These are phyloP conservation scores for Amanita pseudoporphyria DNA, from an alignment of 768 basidiomycete genomes.

Conservation along the genomic window DNA sequence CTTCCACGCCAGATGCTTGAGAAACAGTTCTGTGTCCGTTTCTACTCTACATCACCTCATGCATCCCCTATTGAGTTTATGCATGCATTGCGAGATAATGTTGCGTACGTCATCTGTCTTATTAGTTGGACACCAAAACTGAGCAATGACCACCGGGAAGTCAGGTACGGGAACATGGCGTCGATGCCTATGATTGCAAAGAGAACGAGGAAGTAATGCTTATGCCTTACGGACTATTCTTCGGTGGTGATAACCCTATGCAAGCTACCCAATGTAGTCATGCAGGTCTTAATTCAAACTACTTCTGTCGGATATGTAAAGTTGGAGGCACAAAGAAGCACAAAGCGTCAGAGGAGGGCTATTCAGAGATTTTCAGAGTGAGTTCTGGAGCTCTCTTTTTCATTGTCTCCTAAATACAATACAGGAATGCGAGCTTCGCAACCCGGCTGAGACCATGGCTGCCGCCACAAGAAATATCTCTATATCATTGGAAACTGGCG, in stretches of 20 bases:
- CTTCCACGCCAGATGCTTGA: constrained; percentile 21
- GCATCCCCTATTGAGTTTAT: constrained; percentile 24
- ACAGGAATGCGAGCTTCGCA: not conserved
- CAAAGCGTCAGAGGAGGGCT: constrained; percentile 10
- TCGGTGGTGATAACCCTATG: constrained; percentile 39
- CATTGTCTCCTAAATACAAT: not conserved
- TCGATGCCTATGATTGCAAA: constrained; percentile 28
- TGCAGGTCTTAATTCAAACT: constrained; percentile 26
- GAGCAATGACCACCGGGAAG: not conserved
- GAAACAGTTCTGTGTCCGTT: constrained; percentile 19
- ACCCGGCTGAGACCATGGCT: not conserved
- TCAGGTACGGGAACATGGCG: constrained; percentile 12
- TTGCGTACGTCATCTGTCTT: not conserved
- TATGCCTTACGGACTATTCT: constrained; percentile 19
- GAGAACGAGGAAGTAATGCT: constrained; percentile 11
- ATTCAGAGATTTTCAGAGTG: constrained; percentile 18
- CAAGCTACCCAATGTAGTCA: constrained; percentile 36
- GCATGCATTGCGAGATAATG: constrained; percentile 15
- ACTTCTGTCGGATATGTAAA: constrained; percentile 31
- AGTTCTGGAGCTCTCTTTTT: not conserved
- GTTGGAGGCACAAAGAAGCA: constrained; percentile 18
- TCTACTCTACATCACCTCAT: constrained; percentile 23
- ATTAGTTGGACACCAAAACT: not conserved
- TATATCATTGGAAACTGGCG: not conserved
- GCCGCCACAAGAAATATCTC: not conserved